phyloP scores from a whole-genome alignment of 2,329 filamentous ascomycete species.

The Myriosclerotinia scirpicola region DNA sequence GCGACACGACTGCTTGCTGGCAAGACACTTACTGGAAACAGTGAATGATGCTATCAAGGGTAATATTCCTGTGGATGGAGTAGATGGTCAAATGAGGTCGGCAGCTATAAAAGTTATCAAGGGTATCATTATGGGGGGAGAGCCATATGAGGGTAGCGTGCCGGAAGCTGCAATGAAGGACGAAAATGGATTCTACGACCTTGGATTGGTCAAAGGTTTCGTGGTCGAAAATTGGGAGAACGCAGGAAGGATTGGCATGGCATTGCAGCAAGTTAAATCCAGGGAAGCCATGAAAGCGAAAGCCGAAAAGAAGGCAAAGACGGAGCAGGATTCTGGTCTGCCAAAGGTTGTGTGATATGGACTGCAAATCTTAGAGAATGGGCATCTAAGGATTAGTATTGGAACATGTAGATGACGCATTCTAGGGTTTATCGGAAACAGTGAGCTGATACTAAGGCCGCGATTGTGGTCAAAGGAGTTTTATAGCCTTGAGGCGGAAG shows the following conservation, averaged over 20 bases:
- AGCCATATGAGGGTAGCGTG: conserved; percentile 44
- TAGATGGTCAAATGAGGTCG: conserved; percentile 22
- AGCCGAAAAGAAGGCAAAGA: conserved; percentile 25
- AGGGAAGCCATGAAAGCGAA: conserved; percentile 30
- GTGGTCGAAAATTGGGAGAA: conserved; percentile 44
- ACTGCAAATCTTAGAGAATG: background rate
- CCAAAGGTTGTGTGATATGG: background rate
- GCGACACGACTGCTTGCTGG: conserved; percentile 45
- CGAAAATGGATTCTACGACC: conserved; percentile 47
- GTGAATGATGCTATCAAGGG: conserved; percentile 49
- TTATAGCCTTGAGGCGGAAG: background rate
- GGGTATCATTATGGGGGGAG: conserved; percentile 50
- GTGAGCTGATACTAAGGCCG: background rate
- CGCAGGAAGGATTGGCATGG: conserved; percentile 43
- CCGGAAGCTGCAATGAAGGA: conserved; percentile 39
- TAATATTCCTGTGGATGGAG: conserved; percentile 37
- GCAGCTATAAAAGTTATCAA: conserved; percentile 47
- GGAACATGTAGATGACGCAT: background rate
- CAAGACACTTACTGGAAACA: conserved; percentile 47
- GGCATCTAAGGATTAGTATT: background rate
- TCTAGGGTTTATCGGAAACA: background rate
- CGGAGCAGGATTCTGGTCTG: background rate
- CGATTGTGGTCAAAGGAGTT: background rate
- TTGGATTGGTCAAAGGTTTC: conserved; percentile 47
- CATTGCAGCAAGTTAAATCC: conserved; percentile 31